Evolutionary conservation across 2,329 filamentous ascomycete species (phyloP).

Genomic region (Nemania sp.): DNA sequence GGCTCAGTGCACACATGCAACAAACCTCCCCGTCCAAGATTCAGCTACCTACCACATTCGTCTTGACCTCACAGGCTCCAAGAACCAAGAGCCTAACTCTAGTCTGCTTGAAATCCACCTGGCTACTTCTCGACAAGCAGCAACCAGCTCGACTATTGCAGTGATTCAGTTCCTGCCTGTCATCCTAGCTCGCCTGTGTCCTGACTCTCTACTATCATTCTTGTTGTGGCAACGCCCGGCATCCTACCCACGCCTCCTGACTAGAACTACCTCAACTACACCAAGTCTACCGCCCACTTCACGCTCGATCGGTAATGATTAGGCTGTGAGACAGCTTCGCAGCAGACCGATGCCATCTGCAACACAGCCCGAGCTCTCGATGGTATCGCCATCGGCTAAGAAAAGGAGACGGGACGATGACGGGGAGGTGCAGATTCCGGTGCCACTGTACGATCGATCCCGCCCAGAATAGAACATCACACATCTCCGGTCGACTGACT

Average conservation of each 20-base stretch:
- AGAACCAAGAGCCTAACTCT: not conserved
- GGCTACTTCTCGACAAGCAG: no score
- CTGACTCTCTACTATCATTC: no score
- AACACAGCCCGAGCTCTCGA: constrained; percentile 38
- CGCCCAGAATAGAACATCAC: constrained; percentile 3
- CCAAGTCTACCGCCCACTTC: not conserved
- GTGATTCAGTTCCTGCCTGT: no score
- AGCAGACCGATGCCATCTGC: constrained; percentile 42
- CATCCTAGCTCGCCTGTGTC: no score
- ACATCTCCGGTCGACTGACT: constrained; percentile 15
- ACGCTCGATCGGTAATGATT: constrained; percentile 1
- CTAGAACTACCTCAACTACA: not conserved
- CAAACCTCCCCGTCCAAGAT: constrained; percentile 1
- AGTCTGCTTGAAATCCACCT: not conserved
- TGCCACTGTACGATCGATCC: constrained; percentile 34
- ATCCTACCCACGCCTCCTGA: not conserved
- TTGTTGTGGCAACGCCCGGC: no score
- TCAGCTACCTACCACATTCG: not conserved
- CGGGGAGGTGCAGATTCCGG: constrained; percentile 32
- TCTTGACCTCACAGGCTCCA: not conserved
- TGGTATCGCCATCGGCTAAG: constrained; percentile 41
- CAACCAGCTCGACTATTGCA: no score
- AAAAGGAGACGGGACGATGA: constrained; percentile 43
- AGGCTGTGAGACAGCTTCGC: not conserved
- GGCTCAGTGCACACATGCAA: no score